Conservation (phyloP, 208 protist genomes). For the Trypanosoma brucei region DNA sequence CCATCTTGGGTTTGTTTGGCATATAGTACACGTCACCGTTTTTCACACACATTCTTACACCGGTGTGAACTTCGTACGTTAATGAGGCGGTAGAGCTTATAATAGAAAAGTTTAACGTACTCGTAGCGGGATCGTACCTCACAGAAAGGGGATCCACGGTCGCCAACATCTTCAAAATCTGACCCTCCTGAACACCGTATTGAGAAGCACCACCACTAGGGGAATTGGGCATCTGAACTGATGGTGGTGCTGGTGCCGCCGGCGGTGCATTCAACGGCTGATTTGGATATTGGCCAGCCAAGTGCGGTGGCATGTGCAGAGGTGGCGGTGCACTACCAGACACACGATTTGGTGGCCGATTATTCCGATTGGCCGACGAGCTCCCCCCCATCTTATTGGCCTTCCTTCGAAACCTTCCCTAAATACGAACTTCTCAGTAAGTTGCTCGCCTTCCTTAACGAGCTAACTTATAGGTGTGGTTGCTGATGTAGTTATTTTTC, state of each 20-base stretch:
- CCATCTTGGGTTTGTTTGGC: conserved; percentile 89
- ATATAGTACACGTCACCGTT: conserved; percentile 69
- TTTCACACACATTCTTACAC: conserved; percentile 83
- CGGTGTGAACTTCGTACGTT: conserved; percentile 89
- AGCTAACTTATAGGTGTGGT: no score
- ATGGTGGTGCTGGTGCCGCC: conserved; percentile 24
- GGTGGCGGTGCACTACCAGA: background rate
- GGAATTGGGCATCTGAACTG: conserved; percentile 17
- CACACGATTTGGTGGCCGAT: background rate
- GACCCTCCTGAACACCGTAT: conserved; percentile 76
- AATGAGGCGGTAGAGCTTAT: conserved; percentile 63
- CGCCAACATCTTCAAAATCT: conserved; percentile 89
- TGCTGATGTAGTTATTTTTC: no score
- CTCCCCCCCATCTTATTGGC: conserved; percentile 14
- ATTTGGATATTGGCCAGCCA: conserved; percentile 64
- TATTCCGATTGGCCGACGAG: conserved; percentile 12
- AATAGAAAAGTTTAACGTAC: conserved; percentile 75
- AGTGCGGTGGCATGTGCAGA: conserved; percentile 60
- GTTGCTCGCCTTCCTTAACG: no score
- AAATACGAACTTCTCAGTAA: no score
- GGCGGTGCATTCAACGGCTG: conserved; percentile 10
- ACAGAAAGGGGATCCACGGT: conserved; percentile 85
- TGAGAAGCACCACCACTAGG: conserved; percentile 29
- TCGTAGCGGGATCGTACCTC: conserved; percentile 52
- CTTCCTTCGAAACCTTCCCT: no score